phyloP scores from a whole-genome alignment of 192 early-diverging fungal genomes.

The Dimargaris cristalligena region DNA sequence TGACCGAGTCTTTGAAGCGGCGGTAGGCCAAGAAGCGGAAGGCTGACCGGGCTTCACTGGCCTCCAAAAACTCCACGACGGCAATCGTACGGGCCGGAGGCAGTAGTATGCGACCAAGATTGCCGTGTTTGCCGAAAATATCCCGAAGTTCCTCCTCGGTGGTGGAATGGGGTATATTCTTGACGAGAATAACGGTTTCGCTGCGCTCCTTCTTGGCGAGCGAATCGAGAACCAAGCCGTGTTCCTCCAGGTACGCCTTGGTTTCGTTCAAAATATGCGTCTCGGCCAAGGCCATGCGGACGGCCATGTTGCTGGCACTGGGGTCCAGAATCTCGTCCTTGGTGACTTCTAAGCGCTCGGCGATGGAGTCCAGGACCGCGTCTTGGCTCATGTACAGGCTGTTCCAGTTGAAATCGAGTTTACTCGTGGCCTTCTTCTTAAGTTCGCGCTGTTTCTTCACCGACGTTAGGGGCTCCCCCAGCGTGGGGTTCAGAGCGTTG shows the following conservation, averaged over 20 bases:
- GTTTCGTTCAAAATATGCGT: conserved; percentile 91
- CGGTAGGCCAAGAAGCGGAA: conserved; percentile 81
- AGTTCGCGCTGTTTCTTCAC: conserved; percentile 75
- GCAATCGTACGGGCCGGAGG: conserved; percentile 88
- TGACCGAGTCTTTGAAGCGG: conserved; percentile 74
- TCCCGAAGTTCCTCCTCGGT: conserved; percentile 64
- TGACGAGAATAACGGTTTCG: conserved; percentile 83
- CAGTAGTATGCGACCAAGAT: conserved; percentile 73
- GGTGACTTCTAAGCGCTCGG: conserved; percentile 71
- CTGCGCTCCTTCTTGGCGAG: conserved; percentile 68
- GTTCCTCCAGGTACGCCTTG: conserved; percentile 73
- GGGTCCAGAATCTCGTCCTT: conserved; percentile 84
- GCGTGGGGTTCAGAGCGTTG: conserved; percentile 16
- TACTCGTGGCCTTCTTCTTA: conserved; percentile 56
- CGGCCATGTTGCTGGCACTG: conserved; percentile 56
- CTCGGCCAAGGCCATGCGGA: conserved; percentile 91
- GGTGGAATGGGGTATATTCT: conserved; percentile 79
- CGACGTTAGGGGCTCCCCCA: conserved; percentile 19
- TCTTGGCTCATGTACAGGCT: conserved; percentile 90
- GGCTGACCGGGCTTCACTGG: conserved; percentile 76
- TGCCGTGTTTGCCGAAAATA: conserved; percentile 78
- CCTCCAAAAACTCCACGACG: conserved; percentile 81
- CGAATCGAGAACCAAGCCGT: conserved; percentile 63
- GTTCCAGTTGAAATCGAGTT: conserved; percentile 91
- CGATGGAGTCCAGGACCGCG: conserved; percentile 88